Percentiles rank a stretch among this genome's conserved stretches.
Conservation (phyloP, 805 yeast species). For the Saturnispora bothae region DNA sequence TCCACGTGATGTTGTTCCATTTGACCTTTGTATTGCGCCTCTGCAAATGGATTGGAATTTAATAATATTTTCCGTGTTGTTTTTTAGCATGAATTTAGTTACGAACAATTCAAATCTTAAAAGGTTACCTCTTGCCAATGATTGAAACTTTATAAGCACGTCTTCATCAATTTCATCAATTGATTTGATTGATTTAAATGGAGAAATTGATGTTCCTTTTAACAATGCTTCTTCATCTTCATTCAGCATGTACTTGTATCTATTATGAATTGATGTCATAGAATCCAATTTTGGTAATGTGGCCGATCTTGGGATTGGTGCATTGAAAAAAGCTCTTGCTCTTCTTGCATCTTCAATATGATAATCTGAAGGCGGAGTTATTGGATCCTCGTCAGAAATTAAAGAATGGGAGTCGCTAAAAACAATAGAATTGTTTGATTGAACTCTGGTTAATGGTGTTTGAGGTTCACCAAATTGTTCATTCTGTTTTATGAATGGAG, state of each 20-base stretch:
- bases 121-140: conserved; percentile 59
- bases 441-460: neutral
- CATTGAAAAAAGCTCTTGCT: conserved; percentile 13
- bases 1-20: neutral
- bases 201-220: conserved; percentile 1
- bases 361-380: conserved; percentile 7
- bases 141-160: conserved; percentile 40
- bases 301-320: conserved; percentile 5
- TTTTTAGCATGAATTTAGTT: conserved; percentile 47
- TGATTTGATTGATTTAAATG: neutral
- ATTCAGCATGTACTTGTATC: conserved; percentile 13
- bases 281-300: conserved; percentile 11
- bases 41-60: conserved; percentile 41
- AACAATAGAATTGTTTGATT: neutral
- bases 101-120: conserved; percentile 56
- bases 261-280: conserved; percentile 12
- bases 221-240: conserved; percentile 17
- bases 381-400: neutral
- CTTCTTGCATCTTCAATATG: conserved; percentile 9
- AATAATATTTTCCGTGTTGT: conserved; percentile 42
- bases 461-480: too few relatives aligned
- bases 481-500: neutral
- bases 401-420: neutral
- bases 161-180: conserved; percentile 5
- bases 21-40: conserved; percentile 27